These are phyloP conservation scores for Davidsoniella eucalypti DNA, from an alignment of 2,329 filamentous ascomycete species.

Conservation along the genomic window DNA sequence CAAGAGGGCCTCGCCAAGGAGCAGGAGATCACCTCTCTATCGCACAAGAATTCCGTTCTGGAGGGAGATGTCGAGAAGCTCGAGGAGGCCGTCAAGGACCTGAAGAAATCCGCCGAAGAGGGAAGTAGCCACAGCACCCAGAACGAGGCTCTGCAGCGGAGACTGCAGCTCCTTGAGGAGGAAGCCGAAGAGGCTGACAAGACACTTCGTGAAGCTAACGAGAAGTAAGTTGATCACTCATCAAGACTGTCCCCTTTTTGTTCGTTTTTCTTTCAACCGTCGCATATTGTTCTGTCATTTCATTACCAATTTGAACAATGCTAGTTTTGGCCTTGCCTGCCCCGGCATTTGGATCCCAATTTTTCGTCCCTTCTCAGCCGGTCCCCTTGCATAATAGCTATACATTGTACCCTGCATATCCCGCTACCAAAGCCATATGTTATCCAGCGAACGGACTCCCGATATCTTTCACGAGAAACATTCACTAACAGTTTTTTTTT, in stretches of 20 bases:
- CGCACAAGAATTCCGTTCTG: slow-evolving; percentile 86
- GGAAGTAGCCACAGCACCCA: slow-evolving; percentile 70
- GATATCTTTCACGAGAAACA: neutral
- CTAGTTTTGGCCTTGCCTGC: neutral
- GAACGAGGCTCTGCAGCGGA: slow-evolving; percentile 81
- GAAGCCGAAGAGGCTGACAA: slow-evolving; percentile 94
- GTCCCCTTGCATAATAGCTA: neutral
- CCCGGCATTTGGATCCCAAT: neutral
- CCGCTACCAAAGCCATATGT: neutral
- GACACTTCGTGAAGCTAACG: slow-evolving; percentile 90
- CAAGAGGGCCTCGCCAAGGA: slow-evolving; percentile 93
- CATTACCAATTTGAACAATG: neutral
- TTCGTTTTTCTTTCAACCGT: neutral
- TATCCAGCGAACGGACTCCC: neutral
- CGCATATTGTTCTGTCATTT: neutral
- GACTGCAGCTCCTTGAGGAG: slow-evolving; percentile 91
- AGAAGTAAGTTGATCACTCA: slow-evolving; percentile 61
- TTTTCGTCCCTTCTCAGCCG: neutral
- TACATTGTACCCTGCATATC: slow-evolving; percentile 5
- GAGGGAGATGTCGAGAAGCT: slow-evolving; percentile 88
- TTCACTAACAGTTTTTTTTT: neutral
- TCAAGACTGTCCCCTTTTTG: neutral
- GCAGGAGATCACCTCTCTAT: slow-evolving; percentile 91
- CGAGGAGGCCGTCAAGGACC: slow-evolving; percentile 65
- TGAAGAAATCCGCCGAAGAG: slow-evolving; percentile 74